Evolutionary conservation across 2,329 filamentous ascomycete species (phyloP), one percentile per base, ranked within the genome.

Genomic region (Malbranchea zuffiana): DNA sequence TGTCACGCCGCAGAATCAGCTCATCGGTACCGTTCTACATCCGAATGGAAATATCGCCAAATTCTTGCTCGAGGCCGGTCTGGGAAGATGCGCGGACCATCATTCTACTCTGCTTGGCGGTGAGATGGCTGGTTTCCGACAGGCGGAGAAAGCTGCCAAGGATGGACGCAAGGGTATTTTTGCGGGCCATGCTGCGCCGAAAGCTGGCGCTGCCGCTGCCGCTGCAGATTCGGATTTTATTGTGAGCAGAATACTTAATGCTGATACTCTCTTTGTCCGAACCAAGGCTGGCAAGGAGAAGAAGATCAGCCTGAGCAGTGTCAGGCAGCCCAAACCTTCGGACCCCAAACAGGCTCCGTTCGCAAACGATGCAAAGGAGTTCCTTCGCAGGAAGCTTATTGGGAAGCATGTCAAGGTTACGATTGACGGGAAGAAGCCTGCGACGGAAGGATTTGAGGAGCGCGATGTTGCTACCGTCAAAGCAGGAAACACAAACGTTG

Each of bases 291-390:
- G 87, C 5, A 69, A 66, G 3, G 90, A 98, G 66, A 92, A 86
- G 71, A 79, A 86, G 51, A 78, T 96, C 58, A 92, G 80, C 59
- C 69, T 98, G 41, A 94, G 85, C 68, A 96, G 88, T 57, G 75
- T 96, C 42, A 80, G 90, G 44, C 88, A 90, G 40, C 90, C 90
- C n/a, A 87, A 93, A 54, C 74, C 82, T 3, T 80, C 78, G 32
- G 88, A 96, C 57, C 74, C 83, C 13, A 80, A 84, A 40, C 88
- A 96, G 61, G 74, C 83, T 26, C 85, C 86, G 0, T 98, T 88
- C 68, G 74, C 78, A 48, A 82, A 90, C 8, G 88, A 95, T 55
- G 88, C 90, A 20, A 98, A 98, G 68, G 90, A 98, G 57, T 96
- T 88, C 56, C 61, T 96, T 46, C 79, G 90, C 38, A 94, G 94